Evolutionary conservation across 164 flowering plant species (phyloP), one percentile per base, ranked within the genome.

Genomic region (Sextonia rubra): DNA sequence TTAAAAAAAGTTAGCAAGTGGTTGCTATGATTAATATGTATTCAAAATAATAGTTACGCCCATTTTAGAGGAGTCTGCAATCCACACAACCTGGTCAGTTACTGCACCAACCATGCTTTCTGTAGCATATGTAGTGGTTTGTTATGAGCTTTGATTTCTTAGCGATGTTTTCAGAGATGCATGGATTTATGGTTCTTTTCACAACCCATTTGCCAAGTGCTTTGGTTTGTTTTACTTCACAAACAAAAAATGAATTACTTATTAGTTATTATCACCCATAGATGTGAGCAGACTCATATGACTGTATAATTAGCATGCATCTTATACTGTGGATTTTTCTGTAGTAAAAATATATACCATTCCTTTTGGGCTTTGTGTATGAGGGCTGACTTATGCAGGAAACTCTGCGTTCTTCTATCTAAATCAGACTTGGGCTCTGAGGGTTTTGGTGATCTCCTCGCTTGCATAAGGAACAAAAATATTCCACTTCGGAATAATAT

Each of bases 391-490:
- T 64, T 32, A 63, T 77, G 77, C 72, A 30, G 68, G 74, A 18
- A 69, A 66, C 68, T 78, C 20, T 78, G 56, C 69, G 62, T 74
- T 72, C 32, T 75, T 70, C 12, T 65, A 17, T 81, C 69, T 75
- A 11, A 56, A 66, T 64, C 90, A 96, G 99, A 96, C 17, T 77
- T 87, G 82, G 97, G 91, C 63, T 86, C 88, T 73, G 73, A 91
- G 74, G 99, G 98, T 15, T 96, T 90, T 85, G 99, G 97, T 62
- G 97, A 93, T 78, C 89, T 96, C 72, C 93, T 96, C 64, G 83
- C 89, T 64, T 86, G 89, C 82, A 89, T 96, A 77, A 85, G 98
- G 77, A 80, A 89, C 79, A 96, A 91, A 81, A 85, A 80, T 8
- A 85, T 90, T 25, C 91, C 94, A 5, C 97, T 96, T 76, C 88